Evolutionary conservation across 345 rosid genomes (phyloP), one percentile per base, ranked within the genome.

Genomic region (Leavenworthia alabamica): DNA sequence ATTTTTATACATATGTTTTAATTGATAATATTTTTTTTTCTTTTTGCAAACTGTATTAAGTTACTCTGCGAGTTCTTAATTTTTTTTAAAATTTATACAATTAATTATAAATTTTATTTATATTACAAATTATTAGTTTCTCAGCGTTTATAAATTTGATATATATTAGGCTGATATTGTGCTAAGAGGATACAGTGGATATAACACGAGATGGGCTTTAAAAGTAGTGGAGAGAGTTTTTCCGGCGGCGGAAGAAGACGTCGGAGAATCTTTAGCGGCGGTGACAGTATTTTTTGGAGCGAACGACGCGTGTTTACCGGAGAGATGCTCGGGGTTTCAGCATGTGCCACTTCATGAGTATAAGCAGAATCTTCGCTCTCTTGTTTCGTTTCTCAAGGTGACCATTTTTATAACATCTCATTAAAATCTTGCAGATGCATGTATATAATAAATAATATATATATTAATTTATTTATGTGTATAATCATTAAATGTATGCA

Each of bases 281-380:
- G 83, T 86, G 26, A 80, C 96, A 14, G 79, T 92, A 49, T 89
- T 92, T 68, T 88, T 90, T 51, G 97, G 97, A 45, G 97, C 97
- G 3, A 90, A 90, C 35, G 97, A 90, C 68, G 97, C 94, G 48
- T 84, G 90, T 71, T 78, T 86, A 51, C 80, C 86, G 15, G 93
- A 89, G 31, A 76, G 96, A 74, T 82, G 75, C 80, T 75, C 84
- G 28, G 93, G 78, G 12, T 85, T 83, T 75, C 98, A 89, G 50
- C 96, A 92, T 77, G 96, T 92, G 81, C 96, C 98, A 8, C 69
- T 92, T 37, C 55, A 36, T 14, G 95, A 92, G 63, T 92, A 76
- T 74, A 72, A 58, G 78, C 81, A 62, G 37, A 92, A 92, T 59
- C 93, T 92, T 56, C 82, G 33, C 63, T 75, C 79, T 47, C 75